Evolutionary conservation across 2,329 filamentous ascomycete species (phyloP), one percentile per base, ranked within the genome.

Genomic region (Cladosporium sp.): DNA sequence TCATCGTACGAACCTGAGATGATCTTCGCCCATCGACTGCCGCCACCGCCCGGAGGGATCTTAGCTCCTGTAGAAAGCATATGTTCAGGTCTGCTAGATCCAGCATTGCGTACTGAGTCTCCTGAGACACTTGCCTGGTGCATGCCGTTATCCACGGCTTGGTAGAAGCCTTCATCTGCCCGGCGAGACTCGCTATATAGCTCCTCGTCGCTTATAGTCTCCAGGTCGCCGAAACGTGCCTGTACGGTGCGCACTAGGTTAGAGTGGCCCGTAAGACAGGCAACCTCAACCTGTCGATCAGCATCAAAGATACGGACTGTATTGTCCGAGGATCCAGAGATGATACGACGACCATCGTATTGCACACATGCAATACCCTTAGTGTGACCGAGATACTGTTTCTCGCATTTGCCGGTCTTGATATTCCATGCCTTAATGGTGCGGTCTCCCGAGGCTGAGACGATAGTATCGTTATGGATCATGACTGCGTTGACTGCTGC

Each of bases 341-440:
- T 91, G 63, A 99, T 95, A 19, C 94, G 85, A 52, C 90, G 86
- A 25, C 91, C 92, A 71, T 99, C 94, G 70, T 94, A 97, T 74
- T 99, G 93, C 15, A 99, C 92, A 72, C 94, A 99, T 2, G 94
- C 94, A 67, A 99, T 97, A 34, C 94, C 94, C 72, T 99, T 99
- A 63, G 85, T 85, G 69, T 99, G 94, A 1, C 93, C 94, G 39
- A 89, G 81, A 36, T 96, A 86, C 0, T 90, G 96, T 67, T 89
- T 85, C 45, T 83, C 81, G 72, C 90, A 93, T 43, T 82, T 78
- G 59, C 91, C 89, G 7, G 85, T 89, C 17, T 88, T 88, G 78
- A 96, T 90, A 72, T 95, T 88, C 94, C 94, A 99, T 19, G 97
- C 83, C 73, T 96, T 97, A 75, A 99, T 92, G 63, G 89, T 85